Conservation (phyloP, 352 stramenopile species). For the Phytophthora chlamydospora region DNA sequence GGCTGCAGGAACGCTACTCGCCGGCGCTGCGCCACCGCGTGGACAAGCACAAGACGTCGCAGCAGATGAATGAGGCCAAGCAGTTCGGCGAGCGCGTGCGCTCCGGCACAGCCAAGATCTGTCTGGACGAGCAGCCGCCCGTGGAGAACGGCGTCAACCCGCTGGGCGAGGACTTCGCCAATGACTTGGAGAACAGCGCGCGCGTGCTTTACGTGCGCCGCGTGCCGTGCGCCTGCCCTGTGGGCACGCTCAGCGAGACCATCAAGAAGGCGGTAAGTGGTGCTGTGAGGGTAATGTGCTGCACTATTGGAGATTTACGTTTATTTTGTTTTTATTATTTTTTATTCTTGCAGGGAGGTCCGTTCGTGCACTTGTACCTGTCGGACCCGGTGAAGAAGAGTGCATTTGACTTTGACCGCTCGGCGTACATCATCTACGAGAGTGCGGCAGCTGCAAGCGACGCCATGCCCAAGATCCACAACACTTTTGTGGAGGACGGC, state of each 20-base stretch:
- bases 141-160: conserved; percentile 32
- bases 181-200: conserved; percentile 80
- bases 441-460: conserved; percentile 67
- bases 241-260: conserved; percentile 69
- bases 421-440: conserved; percentile 87
- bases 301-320: not conserved
- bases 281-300: not conserved
- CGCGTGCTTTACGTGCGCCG: conserved; percentile 83
- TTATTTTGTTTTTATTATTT: conserved; percentile 7
- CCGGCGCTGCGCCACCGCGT: conserved; percentile 73
- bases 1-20: conserved; percentile 88
- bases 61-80: conserved; percentile 79
- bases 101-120: conserved; percentile 58
- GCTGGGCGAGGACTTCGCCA: conserved; percentile 59
- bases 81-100: conserved; percentile 72
- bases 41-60: conserved; percentile 65
- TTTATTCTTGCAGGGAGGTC: conserved; percentile 52
- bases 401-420: conserved; percentile 85
- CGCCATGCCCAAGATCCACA: conserved; percentile 85
- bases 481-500: conserved; percentile 83
- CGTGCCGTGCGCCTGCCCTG: conserved; percentile 79
- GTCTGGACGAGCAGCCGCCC: conserved; percentile 60
- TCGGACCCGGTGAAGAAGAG: conserved; percentile 89
- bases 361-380: conserved; percentile 78
- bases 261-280: conserved; percentile 83